phyloP scores from a whole-genome alignment of 176 grass and related monocot species.

The Puccinellia tenuiflora region DNA sequence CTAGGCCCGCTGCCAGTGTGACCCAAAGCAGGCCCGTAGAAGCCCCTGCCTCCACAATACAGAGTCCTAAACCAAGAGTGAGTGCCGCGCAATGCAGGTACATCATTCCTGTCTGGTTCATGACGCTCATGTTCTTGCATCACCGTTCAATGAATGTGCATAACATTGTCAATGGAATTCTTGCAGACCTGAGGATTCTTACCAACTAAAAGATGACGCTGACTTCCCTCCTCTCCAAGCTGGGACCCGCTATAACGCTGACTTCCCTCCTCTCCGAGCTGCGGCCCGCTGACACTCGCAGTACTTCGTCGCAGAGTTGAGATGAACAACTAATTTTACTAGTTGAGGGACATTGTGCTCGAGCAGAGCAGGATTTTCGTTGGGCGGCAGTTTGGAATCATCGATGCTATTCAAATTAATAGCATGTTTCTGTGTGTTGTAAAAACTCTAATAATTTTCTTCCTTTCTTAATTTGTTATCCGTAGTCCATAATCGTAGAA shows the following conservation, averaged over 20 bases:
- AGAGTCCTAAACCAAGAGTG: not conserved
- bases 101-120: not conserved
- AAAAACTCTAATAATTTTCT: constrained; percentile 29
- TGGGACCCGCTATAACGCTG: not conserved
- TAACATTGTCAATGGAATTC: not conserved
- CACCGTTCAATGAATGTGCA: not conserved
- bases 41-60: not conserved
- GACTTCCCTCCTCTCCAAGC: constrained; percentile 62
- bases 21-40: not conserved
- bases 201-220: constrained; percentile 45
- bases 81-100: constrained; percentile 20
- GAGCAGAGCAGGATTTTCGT: constrained; percentile 12
- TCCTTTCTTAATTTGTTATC: not conserved
- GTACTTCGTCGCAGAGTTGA: not conserved
- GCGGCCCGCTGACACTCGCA: constrained; percentile 14
- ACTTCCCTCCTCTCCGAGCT: constrained; percentile 50
- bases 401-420: constrained; percentile 4
- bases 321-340: constrained; percentile 23
- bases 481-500: not conserved
- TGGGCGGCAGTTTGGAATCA: not conserved
- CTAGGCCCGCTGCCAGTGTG: not conserved
- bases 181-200: constrained; percentile 36
- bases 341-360: constrained; percentile 10
- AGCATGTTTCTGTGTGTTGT: constrained; percentile 23
- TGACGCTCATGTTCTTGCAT: not conserved